Conservation (phyloP, 805 yeast species). For the Cyberlindnera suaveolens region DNA sequence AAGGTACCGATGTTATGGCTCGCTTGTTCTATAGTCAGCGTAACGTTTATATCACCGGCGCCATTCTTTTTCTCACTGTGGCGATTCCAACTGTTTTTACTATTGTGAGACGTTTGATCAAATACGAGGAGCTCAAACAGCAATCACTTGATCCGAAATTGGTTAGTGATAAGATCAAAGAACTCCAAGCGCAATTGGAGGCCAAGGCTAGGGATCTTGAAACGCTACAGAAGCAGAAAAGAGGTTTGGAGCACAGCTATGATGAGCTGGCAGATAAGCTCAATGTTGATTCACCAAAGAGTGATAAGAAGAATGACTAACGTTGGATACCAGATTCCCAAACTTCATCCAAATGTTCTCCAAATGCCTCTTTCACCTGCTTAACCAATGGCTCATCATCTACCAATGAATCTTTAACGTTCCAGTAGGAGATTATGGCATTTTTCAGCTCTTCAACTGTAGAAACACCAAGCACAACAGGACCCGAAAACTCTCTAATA, state of each 20-base stretch:
- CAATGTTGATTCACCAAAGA: conserved; percentile 5
- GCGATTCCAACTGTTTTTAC: conserved; percentile 50
- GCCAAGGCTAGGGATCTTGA: conserved; percentile 38
- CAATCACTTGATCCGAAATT: conserved; percentile 13
- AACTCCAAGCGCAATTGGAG: conserved; percentile 31
- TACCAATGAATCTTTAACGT: conserved; percentile 29
- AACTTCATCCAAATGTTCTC: conserved; percentile 52
- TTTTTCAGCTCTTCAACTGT: conserved; percentile 52
- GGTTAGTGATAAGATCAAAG: conserved; percentile 13
- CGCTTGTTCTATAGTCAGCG: conserved; percentile 58
- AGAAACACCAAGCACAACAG: conserved; percentile 74
- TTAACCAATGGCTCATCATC: conserved; percentile 28
- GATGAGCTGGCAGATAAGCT: conserved; percentile 33
- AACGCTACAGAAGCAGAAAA: conserved; percentile 44
- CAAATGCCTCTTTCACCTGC: conserved; percentile 42
- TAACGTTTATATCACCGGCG: conserved; percentile 57
- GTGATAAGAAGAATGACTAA: conserved; percentile 24
- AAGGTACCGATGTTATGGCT: conserved; percentile 47
- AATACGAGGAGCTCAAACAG: conserved; percentile 33
- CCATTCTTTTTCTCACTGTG: conserved; percentile 47
- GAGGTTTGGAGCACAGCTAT: conserved; percentile 43
- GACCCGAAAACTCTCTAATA: conserved; percentile 40
- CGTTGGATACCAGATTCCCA: conserved; percentile 52
- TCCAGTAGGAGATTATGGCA: conserved; percentile 56
- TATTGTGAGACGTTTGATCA: conserved; percentile 46